Conservation (phyloP, 176 grass and related monocot species). For the Phoenix dactylifera region DNA sequence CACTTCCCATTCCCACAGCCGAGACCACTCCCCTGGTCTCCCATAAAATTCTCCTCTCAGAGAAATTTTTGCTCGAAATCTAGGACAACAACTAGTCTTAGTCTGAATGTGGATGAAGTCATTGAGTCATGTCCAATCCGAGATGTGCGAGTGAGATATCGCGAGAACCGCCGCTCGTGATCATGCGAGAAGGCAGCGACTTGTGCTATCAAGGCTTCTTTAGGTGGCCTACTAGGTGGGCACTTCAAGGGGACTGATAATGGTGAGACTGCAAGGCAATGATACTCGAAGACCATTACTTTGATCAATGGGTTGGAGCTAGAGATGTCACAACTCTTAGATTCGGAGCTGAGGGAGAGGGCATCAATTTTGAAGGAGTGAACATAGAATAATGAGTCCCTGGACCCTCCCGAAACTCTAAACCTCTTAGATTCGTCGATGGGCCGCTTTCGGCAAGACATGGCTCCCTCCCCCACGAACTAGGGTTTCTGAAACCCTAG, state of each 20-base stretch:
- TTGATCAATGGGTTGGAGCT: constrained; percentile 60
- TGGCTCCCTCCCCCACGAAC: too few species aligned
- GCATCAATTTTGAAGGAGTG: constrained; percentile 52
- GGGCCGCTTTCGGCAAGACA: too few species aligned
- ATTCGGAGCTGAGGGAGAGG: constrained; percentile 52
- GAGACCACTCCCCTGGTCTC: constrained; percentile 4
- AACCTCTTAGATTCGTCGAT: too few species aligned
- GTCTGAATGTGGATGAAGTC: too few species aligned
- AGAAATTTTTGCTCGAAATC: constrained; percentile 13
- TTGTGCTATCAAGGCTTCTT: constrained; percentile 10
- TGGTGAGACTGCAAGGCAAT: constrained; percentile 62
- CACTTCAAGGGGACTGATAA: constrained; percentile 72
- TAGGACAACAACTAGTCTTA: background rate
- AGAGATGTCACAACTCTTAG: constrained; percentile 51
- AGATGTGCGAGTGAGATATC: too few species aligned
- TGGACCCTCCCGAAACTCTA: constrained; percentile 31
- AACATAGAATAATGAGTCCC: constrained; percentile 47
- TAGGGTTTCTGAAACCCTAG: too few species aligned
- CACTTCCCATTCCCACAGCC: constrained; percentile 23
- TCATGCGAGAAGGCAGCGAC: background rate
- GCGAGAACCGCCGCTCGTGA: background rate
- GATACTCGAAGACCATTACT: constrained; percentile 38
- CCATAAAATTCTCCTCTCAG: constrained; percentile 17
- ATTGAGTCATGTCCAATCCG: too few species aligned
- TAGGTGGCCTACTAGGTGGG: constrained; percentile 62